Base-by-base conservation (phyloP, 805 yeast genomes). In the Debaryomyces hansenii region DNA sequence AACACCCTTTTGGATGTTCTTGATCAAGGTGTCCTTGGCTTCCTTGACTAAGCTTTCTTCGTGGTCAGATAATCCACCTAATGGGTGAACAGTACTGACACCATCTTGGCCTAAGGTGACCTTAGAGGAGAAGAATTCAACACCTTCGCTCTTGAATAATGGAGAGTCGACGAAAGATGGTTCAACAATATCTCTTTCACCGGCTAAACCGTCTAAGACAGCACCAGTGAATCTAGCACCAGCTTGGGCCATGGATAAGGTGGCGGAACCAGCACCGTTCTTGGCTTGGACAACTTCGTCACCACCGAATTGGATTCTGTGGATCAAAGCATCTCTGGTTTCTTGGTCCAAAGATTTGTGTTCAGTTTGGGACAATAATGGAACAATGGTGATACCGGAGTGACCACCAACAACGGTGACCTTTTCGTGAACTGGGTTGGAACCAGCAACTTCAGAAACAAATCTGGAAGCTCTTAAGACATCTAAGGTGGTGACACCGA, bases 401-500 rank as follows among this genome's bases (percentile, higher is more conserved):
- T 90, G 97, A 61, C 97, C 97, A 69, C 97, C 97, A 56, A 91
- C 92, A 64, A 91, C 96, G 56, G 89, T 80, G 55, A 90, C 88
- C 57, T 70, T 75, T 79, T 87, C 96, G 56, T 78, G 71, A 53
- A 74, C 78, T 66, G 96, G 97, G 77, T 86, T 82, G 63, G 90
- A 82, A 62, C 80, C 79, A 45, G 75, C 81, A 63, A 82, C 64
- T 69, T 80, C 84, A 62, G 81, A 75, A 58, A 85, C 80, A 77
- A 89, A 91, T 74, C 92, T 82, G 48, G 94, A 83, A 51, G 97
- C 85, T 75, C 97, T 85, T 65, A 91, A 82, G 47, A 85, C 86
- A 66, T 91, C 97, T 66, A 90, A 80, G 51, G 97, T 91, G 77
- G 97, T 90, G 69, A 90, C 97, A 80, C 97, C 97, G 63, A 90